phyloP scores from a whole-genome alignment of 75 land plant species.

The Pinus tabuliformis region DNA sequence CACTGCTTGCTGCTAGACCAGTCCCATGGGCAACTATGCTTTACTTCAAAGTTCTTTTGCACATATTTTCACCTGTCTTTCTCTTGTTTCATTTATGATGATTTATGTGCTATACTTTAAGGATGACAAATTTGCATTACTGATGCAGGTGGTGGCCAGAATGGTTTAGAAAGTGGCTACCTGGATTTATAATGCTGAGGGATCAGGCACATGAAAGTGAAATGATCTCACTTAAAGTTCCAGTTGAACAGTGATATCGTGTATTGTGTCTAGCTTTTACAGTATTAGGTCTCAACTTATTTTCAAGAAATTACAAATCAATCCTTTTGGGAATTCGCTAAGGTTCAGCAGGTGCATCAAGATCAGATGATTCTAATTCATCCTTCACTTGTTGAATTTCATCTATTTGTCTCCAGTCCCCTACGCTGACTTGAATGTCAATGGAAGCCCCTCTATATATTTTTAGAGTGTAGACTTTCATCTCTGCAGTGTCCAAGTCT shows the following conservation, averaged over 20 bases:
- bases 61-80: neutral
- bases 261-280: too few relatives aligned
- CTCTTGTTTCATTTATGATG: neutral
- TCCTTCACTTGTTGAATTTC: too few relatives aligned
- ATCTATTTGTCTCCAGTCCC: too few relatives aligned
- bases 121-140: neutral
- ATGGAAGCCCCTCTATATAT: too few relatives aligned
- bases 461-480: too few relatives aligned
- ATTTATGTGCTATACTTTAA: neutral
- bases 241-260: conserved; percentile 25
- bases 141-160: conserved; percentile 71
- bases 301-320: too few relatives aligned
- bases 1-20: neutral
- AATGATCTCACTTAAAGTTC: conserved; percentile 52
- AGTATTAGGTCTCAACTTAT: too few relatives aligned
- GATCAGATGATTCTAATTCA: too few relatives aligned
- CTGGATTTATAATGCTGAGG: conserved; percentile 33
- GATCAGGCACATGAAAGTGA: conserved; percentile 61
- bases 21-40: neutral
- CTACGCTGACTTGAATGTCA: too few relatives aligned
- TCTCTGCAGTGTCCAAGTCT: too few relatives aligned
- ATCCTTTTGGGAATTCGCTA: too few relatives aligned
- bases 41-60: conserved; percentile 1
- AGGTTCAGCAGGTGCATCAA: too few relatives aligned
- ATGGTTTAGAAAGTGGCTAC: conserved; percentile 56